Conservation (phyloP, 75 land plant genomes). For the Azolla pinnata region DNA sequence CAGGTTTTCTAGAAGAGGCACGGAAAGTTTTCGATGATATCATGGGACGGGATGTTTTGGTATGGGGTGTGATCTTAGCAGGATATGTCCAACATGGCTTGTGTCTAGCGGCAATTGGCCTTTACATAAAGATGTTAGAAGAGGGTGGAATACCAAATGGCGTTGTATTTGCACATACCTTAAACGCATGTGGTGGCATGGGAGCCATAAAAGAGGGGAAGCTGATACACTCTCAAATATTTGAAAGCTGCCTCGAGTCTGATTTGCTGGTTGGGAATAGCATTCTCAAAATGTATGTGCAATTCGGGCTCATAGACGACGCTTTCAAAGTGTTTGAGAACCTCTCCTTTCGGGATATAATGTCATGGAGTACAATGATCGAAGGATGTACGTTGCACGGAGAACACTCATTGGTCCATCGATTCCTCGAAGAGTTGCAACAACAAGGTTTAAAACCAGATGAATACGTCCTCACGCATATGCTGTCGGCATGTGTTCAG, state of each 20-base stretch:
- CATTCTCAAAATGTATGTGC: conserved; percentile 28
- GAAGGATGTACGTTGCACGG: too few species aligned
- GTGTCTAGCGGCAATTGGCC: conserved; percentile 4
- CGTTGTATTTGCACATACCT: conserved; percentile 6
- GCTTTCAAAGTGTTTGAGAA: conserved; percentile 15
- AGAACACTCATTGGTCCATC: too few species aligned
- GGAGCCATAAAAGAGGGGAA: conserved; percentile 21
- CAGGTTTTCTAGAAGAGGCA: conserved; percentile 9
- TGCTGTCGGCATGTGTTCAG: too few species aligned
- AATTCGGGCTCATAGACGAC: conserved; percentile 11
- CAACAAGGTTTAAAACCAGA: too few species aligned
- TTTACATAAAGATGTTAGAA: conserved; percentile 11
- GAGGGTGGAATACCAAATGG: conserved; percentile 9
- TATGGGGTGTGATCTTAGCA: conserved; percentile 15
- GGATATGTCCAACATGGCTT: conserved; percentile 4
- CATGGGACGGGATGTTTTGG: conserved; percentile 7
- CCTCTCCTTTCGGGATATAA: conserved; percentile 25
- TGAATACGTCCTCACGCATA: too few species aligned
- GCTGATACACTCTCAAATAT: conserved; percentile 26
- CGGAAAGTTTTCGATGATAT: conserved; percentile 11
- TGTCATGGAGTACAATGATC: conserved; percentile 48
- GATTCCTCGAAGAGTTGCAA: too few species aligned
- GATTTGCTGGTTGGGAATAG: conserved; percentile 17
- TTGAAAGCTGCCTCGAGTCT: conserved; percentile 14
- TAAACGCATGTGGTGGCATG: conserved; percentile 14